These are phyloP conservation scores for Ceratocystis variospora DNA, from an alignment of 2,329 filamentous ascomycete genomes.

Conservation along the genomic window DNA sequence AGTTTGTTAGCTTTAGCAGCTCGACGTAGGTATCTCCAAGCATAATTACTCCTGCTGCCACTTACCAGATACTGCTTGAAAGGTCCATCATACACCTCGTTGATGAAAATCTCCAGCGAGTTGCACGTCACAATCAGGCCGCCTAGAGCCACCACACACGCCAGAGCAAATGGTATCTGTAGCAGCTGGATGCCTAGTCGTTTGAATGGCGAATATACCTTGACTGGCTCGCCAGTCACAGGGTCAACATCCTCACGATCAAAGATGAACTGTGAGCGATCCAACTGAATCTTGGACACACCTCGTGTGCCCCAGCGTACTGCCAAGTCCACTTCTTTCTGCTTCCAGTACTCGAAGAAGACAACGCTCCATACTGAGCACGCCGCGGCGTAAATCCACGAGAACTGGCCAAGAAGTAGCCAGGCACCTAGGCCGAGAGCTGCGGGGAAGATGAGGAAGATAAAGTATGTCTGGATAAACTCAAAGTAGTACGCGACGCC, in stretches of 20 bases:
- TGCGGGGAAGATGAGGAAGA: slow-evolving; percentile 70
- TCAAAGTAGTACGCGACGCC: slow-evolving; percentile 91
- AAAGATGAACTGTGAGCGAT: slow-evolving; percentile 63
- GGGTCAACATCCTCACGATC: slow-evolving; percentile 66
- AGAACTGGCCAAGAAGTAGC: slow-evolving; percentile 75
- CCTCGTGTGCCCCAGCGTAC: slow-evolving; percentile 81
- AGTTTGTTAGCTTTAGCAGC: slow-evolving; percentile 4
- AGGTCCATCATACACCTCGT: slow-evolving; percentile 80
- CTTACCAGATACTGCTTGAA: slow-evolving; percentile 71
- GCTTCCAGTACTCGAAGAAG: slow-evolving; percentile 94
- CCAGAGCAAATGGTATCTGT: slow-evolving; percentile 71
- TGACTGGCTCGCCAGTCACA: slow-evolving; percentile 65
- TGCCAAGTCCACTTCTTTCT: slow-evolving; percentile 73
- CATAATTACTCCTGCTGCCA: slow-evolving; percentile 13
- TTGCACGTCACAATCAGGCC: slow-evolving; percentile 77
- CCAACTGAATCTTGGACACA: slow-evolving; percentile 67
- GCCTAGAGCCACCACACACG: slow-evolving; percentile 58
- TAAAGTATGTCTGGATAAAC: slow-evolving; percentile 82
- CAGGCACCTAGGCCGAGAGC: slow-evolving; percentile 63
- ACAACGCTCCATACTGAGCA: slow-evolving; percentile 77
- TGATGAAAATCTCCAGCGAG: slow-evolving; percentile 88
- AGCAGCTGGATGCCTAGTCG: slow-evolving; percentile 64
- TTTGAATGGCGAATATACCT: slow-evolving; percentile 62
- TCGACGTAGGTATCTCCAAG: no score
- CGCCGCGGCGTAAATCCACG: slow-evolving; percentile 61